Evolutionary conservation across 352 stramenopile species (phyloP), one percentile per base, ranked within the genome.

Genomic region (Phytophthora cryptogea): DNA sequence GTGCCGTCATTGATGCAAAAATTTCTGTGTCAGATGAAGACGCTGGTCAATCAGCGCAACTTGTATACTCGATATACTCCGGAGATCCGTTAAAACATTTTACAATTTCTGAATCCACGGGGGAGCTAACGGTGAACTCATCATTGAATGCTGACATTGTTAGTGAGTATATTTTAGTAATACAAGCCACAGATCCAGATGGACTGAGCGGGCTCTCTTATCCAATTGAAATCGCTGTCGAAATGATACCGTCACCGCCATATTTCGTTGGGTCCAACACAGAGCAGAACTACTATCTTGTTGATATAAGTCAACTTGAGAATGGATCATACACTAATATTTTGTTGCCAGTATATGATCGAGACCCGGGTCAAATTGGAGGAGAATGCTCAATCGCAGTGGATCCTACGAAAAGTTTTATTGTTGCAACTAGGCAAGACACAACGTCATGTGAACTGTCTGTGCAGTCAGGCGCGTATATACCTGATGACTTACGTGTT

Each of bases 1-100:
- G 64, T 8, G 48, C 37, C 10, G 10, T 48, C 0, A 9, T 88
- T 3, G 72, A 65, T n/a, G 32, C 33, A 20, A 59, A 56, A 0
- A 59, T 80, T 16, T 70, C 58, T 11, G 75, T 79, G 30, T 67
- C 56, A 3, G 78, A 88, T 37, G 63, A 86, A 73, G 78, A 86
- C 13, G 44, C n/a, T 30, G 72, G 68, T 1, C 73, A 88, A 54
- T 73, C 68, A 16, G 31, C 57, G 8, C 44, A 64, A 0, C 65
- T 88, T 1, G 52, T 74, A 3, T 88, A 83, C 54, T 56, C 63
- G 2, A 81, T 88, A 40, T 63, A 53, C 20, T 76, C 72, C 16
- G 78, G 78, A 4, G 74, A 88, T 49, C 74, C 76, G 11, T 47
- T 76, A 8, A 49, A 48, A 6, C 66, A 81, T 31, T 86, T 86